Conservation (phyloP, 257 asterid genomes). For the Capsicum pubescens region DNA sequence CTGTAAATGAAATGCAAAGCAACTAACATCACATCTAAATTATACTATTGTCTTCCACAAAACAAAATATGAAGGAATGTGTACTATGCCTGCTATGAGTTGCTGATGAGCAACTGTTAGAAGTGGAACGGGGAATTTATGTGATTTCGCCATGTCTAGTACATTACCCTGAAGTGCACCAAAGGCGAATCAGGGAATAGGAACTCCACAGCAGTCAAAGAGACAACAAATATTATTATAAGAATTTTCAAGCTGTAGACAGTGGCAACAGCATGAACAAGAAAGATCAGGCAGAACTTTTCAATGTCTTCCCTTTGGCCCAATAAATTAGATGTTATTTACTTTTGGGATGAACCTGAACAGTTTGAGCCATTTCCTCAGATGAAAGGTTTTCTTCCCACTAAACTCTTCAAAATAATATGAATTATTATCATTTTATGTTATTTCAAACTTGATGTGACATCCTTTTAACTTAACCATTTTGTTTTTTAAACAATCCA, state of each 20-base stretch:
- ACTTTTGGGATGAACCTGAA: background rate
- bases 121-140: conserved; percentile 80
- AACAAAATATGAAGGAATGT: conserved; percentile 23
- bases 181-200: conserved; percentile 29
- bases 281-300: background rate
- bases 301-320: background rate
- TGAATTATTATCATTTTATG: background rate
- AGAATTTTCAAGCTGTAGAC: conserved; percentile 13
- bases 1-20: conserved; percentile 44
- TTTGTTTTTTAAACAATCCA: background rate
- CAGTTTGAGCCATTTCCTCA: background rate
- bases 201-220: conserved; percentile 20
- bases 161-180: conserved; percentile 61
- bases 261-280: background rate
- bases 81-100: conserved; percentile 77
- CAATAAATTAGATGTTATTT: background rate
- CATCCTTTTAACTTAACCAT: background rate
- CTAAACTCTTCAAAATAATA: background rate
- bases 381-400: background rate
- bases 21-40: conserved; percentile 29
- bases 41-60: background rate
- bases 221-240: background rate
- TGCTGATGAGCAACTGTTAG: conserved; percentile 87
- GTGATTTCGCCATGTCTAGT: conserved; percentile 74
- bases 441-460: background rate